These are phyloP conservation scores for Falciphora oryzae DNA, from an alignment of 2,329 filamentous ascomycete species.

Conservation along the genomic window DNA sequence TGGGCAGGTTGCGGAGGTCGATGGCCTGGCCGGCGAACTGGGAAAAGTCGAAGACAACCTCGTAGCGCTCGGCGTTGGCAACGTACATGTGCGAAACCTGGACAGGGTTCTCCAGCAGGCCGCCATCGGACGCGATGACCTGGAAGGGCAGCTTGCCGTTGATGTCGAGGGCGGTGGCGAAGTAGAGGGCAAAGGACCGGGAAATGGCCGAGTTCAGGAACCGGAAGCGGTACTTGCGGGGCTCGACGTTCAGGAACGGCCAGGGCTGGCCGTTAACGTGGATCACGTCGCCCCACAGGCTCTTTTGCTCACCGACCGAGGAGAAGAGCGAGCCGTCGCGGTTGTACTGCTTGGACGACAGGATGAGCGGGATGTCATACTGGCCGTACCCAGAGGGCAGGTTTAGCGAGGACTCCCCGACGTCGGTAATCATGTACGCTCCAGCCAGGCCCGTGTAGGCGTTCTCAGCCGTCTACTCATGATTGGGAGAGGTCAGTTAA, in stretches of 20 bases:
- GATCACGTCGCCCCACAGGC: constrained; percentile 51
- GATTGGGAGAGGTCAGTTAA: constrained; percentile 17
- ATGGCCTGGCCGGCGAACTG: constrained; percentile 42
- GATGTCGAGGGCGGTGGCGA: constrained; percentile 29
- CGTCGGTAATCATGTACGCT: constrained; percentile 48
- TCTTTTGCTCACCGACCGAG: constrained; percentile 36
- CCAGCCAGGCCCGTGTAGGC: constrained; percentile 52
- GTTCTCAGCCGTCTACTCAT: constrained; percentile 47
- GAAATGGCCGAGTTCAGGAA: constrained; percentile 45
- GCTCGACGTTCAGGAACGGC: constrained; percentile 53
- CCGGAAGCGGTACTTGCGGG: constrained; percentile 53
- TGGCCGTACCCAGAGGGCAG: constrained; percentile 43
- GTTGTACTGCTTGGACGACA: constrained; percentile 47
- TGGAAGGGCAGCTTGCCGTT: constrained; percentile 36
- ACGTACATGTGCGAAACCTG: constrained; percentile 24
- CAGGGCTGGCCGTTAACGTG: constrained; percentile 55
- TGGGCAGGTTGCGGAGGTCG: constrained; percentile 26
- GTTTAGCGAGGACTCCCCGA: constrained; percentile 39
- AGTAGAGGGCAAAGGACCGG: constrained; percentile 42
- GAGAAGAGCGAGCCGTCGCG: constrained; percentile 42
- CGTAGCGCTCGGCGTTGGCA: constrained; percentile 52
- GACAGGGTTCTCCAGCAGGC: constrained; percentile 42
- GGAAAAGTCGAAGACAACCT: constrained; percentile 52
- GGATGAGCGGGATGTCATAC: constrained; percentile 47
- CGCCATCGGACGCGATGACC: constrained; percentile 49